Evolutionary conservation across 2,329 filamentous ascomycete genomes (phyloP), one percentile per base, ranked within the genome.

Genomic region (Calonectria ilicicola): DNA sequence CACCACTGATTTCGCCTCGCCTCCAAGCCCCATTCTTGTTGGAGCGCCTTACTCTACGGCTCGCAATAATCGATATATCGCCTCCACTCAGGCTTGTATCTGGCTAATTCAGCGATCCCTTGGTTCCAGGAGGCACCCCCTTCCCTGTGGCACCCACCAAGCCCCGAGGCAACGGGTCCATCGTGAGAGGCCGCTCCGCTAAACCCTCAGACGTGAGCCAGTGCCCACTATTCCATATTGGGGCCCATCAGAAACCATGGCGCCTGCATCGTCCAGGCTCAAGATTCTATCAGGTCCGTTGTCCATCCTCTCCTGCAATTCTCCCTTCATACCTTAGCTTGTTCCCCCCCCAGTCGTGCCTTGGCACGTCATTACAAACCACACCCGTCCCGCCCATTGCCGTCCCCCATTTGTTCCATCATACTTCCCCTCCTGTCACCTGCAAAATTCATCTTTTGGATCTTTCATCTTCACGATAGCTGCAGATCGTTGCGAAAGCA

Each of bases 261-360:
- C 89, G 85, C 89, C 89, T 83, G 85, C 87, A 83, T 86, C 89
- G 83, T 89, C 89, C 84, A 89, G 89, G 85, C 87, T 89, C 84
- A 90, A 88, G 86, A 87, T 90, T 84, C 86, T 91, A 82, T 90
- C 89, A 88, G 89, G 89, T 91, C 85, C 84, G 89, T 88, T 78
- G 80, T 81, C 80, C 80, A 79, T 80, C 79, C 74, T 78, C 77
- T 80, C 77, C 74, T 78, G 67, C 75, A 77, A 74, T 75, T 78
- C 77, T 80, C 74, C 76, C 76, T 80, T 77, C 74, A 80, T 77
- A 78, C 70, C 77, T 73, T 72, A 74, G 73, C 62, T 70, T 73
- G 68, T 68, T n/a, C n/a, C 74, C 53, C 72, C 73, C 69, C 75
- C 64, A 72, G 69, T 56, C 69, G 66, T 74, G 69, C 65, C 71